Conservation (phyloP, 306 rosid species). For the Ziziphus jujuba region DNA sequence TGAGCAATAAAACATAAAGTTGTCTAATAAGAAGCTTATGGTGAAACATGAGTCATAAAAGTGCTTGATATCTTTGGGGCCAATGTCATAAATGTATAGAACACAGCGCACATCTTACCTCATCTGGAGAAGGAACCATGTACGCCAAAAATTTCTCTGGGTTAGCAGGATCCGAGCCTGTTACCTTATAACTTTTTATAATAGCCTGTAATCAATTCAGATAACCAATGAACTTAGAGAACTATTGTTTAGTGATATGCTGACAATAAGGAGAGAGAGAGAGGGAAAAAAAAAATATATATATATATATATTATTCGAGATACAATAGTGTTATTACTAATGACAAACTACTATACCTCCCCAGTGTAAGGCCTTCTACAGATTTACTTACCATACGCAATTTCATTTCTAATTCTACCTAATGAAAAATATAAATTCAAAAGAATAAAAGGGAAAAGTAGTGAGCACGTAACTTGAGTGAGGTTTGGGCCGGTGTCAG, state of each 20-base stretch:
- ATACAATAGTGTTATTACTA: too few relatives aligned
- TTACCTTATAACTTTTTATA: slow-evolving; percentile 79
- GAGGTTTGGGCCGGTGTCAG: not conserved
- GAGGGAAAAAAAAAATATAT: not conserved
- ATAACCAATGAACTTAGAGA: slow-evolving; percentile 14
- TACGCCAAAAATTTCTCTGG: slow-evolving; percentile 93
- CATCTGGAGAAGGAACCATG: slow-evolving; percentile 89
- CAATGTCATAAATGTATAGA: not conserved
- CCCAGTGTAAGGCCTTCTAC: too few relatives aligned
- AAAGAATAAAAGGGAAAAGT: not conserved
- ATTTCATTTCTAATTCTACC: not conserved
- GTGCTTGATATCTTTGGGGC: slow-evolving; percentile 10
- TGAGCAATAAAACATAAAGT: slow-evolving; percentile 12
- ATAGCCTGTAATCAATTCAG: slow-evolving; percentile 61
- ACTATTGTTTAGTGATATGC: not conserved
- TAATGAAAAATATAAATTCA: not conserved
- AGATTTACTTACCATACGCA: not conserved
- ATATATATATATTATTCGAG: not conserved
- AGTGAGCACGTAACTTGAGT: too few relatives aligned
- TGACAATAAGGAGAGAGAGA: too few relatives aligned
- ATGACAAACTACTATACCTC: too few relatives aligned
- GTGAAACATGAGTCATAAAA: not conserved
- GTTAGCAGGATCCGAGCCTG: slow-evolving; percentile 67
- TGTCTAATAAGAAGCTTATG: not conserved
- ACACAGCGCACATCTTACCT: slow-evolving; percentile 49